A percentile compares a stretch with the other conserved stretches of the same genome.
phyloP scores from a whole-genome alignment of 768 basidiomycete species.

The Calocybe indica region DNA sequence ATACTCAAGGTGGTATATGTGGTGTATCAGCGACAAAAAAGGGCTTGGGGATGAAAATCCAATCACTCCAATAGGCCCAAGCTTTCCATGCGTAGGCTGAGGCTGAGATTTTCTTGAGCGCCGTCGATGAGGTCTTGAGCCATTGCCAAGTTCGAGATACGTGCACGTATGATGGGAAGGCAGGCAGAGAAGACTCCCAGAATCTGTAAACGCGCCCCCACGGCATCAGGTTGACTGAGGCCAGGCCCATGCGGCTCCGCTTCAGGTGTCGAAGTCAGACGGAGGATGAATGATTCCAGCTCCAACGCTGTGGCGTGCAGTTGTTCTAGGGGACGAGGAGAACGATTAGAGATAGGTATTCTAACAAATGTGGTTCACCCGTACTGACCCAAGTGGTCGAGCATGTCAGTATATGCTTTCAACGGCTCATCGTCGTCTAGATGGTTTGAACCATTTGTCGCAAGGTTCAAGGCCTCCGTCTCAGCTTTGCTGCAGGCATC shows the following conservation, averaged over 20 bases:
- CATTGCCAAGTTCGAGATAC: slow-evolving; percentile 39
- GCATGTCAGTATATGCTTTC: slow-evolving; percentile 34
- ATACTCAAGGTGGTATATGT: too few relatives aligned
- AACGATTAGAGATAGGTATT: slow-evolving; percentile 4
- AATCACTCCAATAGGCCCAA: slow-evolving; percentile 26
- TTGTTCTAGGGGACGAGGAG: slow-evolving; percentile 10
- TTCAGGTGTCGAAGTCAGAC: slow-evolving; percentile 10
- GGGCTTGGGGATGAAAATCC: not conserved
- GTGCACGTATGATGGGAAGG: slow-evolving; percentile 40
- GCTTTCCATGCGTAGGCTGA: slow-evolving; percentile 42
- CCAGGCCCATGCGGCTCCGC: not conserved
- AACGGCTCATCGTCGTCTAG: slow-evolving; percentile 34
- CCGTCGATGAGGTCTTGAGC: slow-evolving; percentile 45
- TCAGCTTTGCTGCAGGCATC: slow-evolving; percentile 35
- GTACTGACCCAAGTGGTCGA: slow-evolving; percentile 33
- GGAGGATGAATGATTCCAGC: slow-evolving; percentile 20
- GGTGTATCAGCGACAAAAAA: too few relatives aligned
- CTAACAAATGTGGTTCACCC: not conserved
- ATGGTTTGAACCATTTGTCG: slow-evolving; percentile 18
- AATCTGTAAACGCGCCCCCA: slow-evolving; percentile 33
- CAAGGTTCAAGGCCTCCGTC: slow-evolving; percentile 37
- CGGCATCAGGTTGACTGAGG: slow-evolving; percentile 4
- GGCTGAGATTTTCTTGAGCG: slow-evolving; percentile 43
- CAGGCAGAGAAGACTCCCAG: slow-evolving; percentile 37
- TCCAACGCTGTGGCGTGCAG: slow-evolving; percentile 15